Conservation (phyloP, 116 monocot species). For the Iris pallida region DNA sequence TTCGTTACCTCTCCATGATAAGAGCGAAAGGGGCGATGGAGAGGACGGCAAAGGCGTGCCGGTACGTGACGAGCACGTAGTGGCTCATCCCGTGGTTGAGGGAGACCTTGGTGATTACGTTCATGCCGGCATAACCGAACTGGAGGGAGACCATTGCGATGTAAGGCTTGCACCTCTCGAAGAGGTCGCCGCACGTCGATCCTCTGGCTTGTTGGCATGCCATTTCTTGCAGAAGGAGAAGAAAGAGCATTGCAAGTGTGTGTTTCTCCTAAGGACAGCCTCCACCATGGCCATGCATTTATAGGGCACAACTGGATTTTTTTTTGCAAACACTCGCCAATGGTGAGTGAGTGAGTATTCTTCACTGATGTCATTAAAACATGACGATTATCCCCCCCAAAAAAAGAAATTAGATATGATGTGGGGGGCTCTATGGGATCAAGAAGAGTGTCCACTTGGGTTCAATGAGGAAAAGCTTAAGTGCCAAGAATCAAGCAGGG, state of each 20-base stretch:
- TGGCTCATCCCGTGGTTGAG: constrained; percentile 91
- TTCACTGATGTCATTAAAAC: no score
- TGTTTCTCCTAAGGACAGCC: not conserved
- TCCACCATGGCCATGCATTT: not conserved
- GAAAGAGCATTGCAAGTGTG: not conserved
- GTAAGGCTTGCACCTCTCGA: constrained; percentile 72
- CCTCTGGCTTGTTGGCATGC: constrained; percentile 13
- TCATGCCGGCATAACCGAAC: constrained; percentile 95
- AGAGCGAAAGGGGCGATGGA: constrained; percentile 91
- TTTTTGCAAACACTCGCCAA: not conserved
- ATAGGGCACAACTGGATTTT: no score
- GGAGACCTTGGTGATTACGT: constrained; percentile 84
- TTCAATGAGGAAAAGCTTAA: no score
- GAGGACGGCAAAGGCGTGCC: constrained; percentile 86
- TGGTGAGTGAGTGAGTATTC: no score
- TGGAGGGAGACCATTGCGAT: constrained; percentile 84
- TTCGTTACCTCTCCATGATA: constrained; percentile 60
- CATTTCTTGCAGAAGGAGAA: constrained; percentile 8
- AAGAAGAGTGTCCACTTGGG: no score
- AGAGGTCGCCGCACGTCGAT: constrained; percentile 13
- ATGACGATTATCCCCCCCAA: no score
- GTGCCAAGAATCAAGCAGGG: no score
- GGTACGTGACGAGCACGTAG: constrained; percentile 85
- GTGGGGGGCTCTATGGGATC: no score
- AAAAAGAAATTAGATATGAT: no score